These are phyloP conservation scores for Vickermania ingenoplastis DNA, from an alignment of 208 protist species.

Conservation along the genomic window DNA sequence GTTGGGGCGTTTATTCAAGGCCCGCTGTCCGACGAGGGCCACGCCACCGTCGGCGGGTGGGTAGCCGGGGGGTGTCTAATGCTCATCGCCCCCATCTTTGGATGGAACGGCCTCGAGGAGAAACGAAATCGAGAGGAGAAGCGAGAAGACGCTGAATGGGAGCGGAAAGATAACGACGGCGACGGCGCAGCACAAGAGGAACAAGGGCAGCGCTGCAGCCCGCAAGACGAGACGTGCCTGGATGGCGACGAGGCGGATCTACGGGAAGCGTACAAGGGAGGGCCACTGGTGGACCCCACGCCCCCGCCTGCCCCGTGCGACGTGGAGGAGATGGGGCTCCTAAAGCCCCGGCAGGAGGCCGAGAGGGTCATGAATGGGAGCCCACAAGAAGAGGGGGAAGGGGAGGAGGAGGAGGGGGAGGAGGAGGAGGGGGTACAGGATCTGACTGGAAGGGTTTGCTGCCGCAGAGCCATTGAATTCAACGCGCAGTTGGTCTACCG, in stretches of 20 bases:
- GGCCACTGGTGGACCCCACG: too few species aligned
- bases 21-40: constrained; percentile 38
- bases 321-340: too few species aligned
- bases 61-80: constrained; percentile 49
- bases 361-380: background rate
- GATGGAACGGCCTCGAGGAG: constrained; percentile 69
- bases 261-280: too few species aligned
- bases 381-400: background rate
- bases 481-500: constrained; percentile 40
- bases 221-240: constrained; percentile 6
- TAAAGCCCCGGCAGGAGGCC: too few species aligned
- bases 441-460: constrained; percentile 6
- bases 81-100: constrained; percentile 30
- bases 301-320: too few species aligned
- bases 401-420: background rate
- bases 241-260: too few species aligned
- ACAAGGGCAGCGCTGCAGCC: constrained; percentile 6
- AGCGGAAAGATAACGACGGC: background rate
- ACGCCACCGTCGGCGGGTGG: constrained; percentile 35
- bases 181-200: constrained; percentile 7
- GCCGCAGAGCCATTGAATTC: constrained; percentile 35
- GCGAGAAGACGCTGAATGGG: constrained; percentile 20
- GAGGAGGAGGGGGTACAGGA: background rate
- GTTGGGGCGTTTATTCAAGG: constrained; percentile 33
- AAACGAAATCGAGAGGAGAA: constrained; percentile 40